Evolutionary conservation across 2,329 filamentous ascomycete genomes (phyloP), one percentile per base, ranked within the genome.

Genomic region (Bipolaris victoriae): DNA sequence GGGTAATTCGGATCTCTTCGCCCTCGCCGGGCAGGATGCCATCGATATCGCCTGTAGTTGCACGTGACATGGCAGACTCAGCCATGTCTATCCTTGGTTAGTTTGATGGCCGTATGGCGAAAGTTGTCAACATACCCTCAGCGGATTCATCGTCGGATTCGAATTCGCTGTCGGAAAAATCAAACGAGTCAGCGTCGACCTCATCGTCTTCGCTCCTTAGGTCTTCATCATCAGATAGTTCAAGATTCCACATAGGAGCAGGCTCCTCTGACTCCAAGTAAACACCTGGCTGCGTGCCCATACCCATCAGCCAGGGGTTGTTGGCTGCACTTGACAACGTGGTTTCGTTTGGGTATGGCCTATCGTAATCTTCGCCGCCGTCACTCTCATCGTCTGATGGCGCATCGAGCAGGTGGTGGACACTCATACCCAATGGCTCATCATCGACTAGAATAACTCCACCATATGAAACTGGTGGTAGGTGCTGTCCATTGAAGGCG

Each of bases 361-460:
- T 64, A 15, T 55, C 57, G 41, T 75, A 72, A 15, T 76, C 74
- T 9, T 78, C 79, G 13, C 74, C 75, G 26, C 71, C 72, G 4
- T 80, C 78, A 3, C 76, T 78, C 36, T 85, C 83, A 41, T 84
- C 82, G 43, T 80, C 76, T 56, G 83, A 84, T 10, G 84, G 80
- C 11, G 80, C 78, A 67, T 97, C 94, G 2, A 98, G 85, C 87
- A 98, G 94, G 75, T 98, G 94, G 70, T 98, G 94, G 0, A 98
- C 94, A 20, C 92, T 97, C 91, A 98, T 95, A 11, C 94, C 94
- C 69, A 92, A 95, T 0, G 91, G 86, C 73, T 90, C 88, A 53
- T 90, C 87, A 70, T 98, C 92, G 1, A 98, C 87, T 31, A 95
- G 80, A 39, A 98, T 87, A 3, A 97, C 83, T 7, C 94, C 94